Evolutionary conservation across 148 eudicot genomes (phyloP), one percentile per base, ranked within the genome.

Genomic region (Pharnaceum exiguum): DNA sequence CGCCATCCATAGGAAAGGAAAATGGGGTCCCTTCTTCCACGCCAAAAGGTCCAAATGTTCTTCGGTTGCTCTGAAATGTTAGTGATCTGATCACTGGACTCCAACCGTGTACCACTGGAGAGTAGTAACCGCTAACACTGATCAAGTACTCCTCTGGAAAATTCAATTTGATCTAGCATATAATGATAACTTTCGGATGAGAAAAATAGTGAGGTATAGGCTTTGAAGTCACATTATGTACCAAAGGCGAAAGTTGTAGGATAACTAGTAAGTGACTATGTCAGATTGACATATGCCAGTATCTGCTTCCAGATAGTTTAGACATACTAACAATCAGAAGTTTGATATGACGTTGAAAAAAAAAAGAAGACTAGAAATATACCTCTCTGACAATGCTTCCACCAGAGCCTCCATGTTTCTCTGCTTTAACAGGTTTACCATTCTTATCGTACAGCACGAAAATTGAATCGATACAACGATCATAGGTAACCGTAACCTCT

Each of bases 11-110:
- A 13, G 75, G 69, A 17, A 86, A 69, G 3, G 66, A 63, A 58
- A 86, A 86, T 6, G 86, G 86, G 7, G 74, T 76, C 44, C 86
- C 89, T 70, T 71, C 75, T 59, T 83, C 86, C 1, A 68, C 67
- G 8, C 95, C 95, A 27, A 49, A 86, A 0, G 95, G 89, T 16
- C 89, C 95, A 16, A 68, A 78, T 15, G 59, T 86, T 68, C 84
- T 72, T 30, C n/a, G 38, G 46, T 85, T 85, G 68, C 51, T 86
- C 79, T 70, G 75, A 15, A 86, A 80, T 1, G 75, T 71, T 35
- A 86, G 72, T 3, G 89, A 82, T 32, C 86, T 51, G 38, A 86
- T 74, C 54, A 83, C 89, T 0, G 82, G 79, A 25, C 70, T 56
- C 57, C 78, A 74, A 11, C 82, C 82, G 5, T 78, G 70, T 19